Base-by-base conservation (phyloP, 176 grass and related monocot species). In the Rhynchospora tenuis region DNA sequence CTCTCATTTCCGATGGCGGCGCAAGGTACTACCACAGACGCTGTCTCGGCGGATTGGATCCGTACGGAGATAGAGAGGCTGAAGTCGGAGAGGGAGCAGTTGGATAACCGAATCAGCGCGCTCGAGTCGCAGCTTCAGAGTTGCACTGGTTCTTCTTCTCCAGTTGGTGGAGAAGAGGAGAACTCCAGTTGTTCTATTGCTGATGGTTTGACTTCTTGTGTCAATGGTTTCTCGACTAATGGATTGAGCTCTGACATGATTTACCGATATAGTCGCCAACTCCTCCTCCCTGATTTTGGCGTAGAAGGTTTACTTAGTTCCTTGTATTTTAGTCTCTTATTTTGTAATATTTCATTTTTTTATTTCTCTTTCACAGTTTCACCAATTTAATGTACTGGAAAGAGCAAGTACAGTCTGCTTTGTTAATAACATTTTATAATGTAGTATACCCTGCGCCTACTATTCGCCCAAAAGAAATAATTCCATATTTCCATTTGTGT, bases 241-340 rank as follows among this genome's bases (percentile, higher is more conserved):
- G 81, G 77, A 1, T 85, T 98, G 22, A 87, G 87, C 9, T 28
- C 56, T 22, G 82, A 94, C 38, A 98, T 98, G 95, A 88, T 94
- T 65, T 89, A 87, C 42, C 85, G 95, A 59, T 98, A 94, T 59
- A 93, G 95, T 66, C 92, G 95, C 72, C 95, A 98, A 71, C 90
- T 98, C 60, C 79, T 98, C 70, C 95, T 98, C 24, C 89, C 90
- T 42, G 90, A 98, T 86, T 94, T 98, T 75, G 95, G 92, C 2
- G 89, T 94, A 33, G 82, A 93, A 94, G 92, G 95, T 94, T 38
- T 66, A 9, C 1, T 73, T 24, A 27, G 7, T 55, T 62, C 3
- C 47, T 56, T 59, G 13, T 45, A 8, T 33, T 56, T 46, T 33
- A 5, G 1, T 83, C 27, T 5, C 22, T 55, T 57, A 4, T 20